phyloP scores from a whole-genome alignment of 768 basidiomycete species.

The Mycena venus region DNA sequence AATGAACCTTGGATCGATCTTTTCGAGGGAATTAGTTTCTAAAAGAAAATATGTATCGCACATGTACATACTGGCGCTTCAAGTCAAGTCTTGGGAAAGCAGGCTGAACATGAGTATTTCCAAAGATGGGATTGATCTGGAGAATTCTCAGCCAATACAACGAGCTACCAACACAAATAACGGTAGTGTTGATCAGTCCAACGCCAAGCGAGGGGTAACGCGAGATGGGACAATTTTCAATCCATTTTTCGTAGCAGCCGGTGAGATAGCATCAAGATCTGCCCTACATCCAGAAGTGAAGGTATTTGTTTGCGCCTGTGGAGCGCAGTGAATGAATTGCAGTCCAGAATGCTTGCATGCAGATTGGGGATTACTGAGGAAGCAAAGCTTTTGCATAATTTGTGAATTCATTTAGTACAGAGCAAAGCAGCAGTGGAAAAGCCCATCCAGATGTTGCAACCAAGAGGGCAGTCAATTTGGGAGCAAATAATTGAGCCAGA shows the following conservation, averaged over 20 bases:
- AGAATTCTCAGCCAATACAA: neutral
- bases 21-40: too few relatives aligned
- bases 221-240: neutral
- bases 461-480: neutral
- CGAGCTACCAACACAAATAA: neutral
- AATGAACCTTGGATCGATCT: too few relatives aligned
- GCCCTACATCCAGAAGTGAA: neutral
- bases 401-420: too few relatives aligned
- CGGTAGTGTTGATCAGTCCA: neutral
- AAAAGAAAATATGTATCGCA: neutral
- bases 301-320: neutral
- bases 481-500: neutral
- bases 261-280: neutral
- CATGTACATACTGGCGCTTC: neutral
- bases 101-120: neutral
- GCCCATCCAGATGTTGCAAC: neutral
- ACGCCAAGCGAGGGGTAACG: neutral
- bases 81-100: neutral
- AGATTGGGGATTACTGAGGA: neutral
- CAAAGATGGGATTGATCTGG: neutral
- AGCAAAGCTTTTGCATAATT: neutral
- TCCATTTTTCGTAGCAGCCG: neutral
- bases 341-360: neutral
- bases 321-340: neutral
- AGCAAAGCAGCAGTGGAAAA: neutral